Base-by-base conservation (phyloP, 352 stramenopile species). In the Pythium aphanidermatum region DNA sequence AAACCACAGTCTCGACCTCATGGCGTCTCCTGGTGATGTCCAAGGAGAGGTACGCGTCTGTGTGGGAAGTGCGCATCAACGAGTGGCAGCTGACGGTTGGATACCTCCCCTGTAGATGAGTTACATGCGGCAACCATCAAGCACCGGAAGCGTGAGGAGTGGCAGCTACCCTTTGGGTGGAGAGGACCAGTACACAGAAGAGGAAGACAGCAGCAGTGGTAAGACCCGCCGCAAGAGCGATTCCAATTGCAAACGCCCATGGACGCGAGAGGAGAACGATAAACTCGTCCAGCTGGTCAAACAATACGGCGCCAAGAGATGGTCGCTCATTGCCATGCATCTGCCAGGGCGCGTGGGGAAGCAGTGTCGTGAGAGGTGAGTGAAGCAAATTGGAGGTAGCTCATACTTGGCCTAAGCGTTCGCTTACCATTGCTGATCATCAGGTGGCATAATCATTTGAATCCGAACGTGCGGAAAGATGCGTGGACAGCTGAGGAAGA, bases 401-500 rank as follows among this genome's bases (percentile, higher is more conserved):
- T n/a, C n/a, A n/a, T n/a, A n/a, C n/a, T n/a, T n/a, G n/a, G n/a
- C n/a, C n/a, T n/a, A n/a, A n/a, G n/a, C n/a, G n/a, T n/a, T n/a
- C n/a, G n/a, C n/a, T n/a, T n/a, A n/a, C n/a, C n/a, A n/a, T n/a
- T n/a, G n/a, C n/a, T n/a, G n/a, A n/a, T n/a, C n/a, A n/a, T n/a
- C n/a, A n/a, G n/a, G n/a, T 95, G 84, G 84, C 79, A 93, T 64
- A 93, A 95, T 48, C 83, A 95, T 46, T 48, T 95, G 59, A 91
- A 92, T 48, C 82, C 82, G 10, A 80, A 71, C 19, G 80, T 96
- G 7, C 79, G 86, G 42, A 95, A 93, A 50, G 82, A 92, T 33
- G 82, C 85, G 11, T 96, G 82, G 85, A 95, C 80, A 0, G 68
- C 76, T 1, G 85, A 96, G 41, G 87, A 96, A 50, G 87, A 96